Evolutionary conservation across 768 basidiomycete species (phyloP).

Genomic region (Hericium erinaceus): DNA sequence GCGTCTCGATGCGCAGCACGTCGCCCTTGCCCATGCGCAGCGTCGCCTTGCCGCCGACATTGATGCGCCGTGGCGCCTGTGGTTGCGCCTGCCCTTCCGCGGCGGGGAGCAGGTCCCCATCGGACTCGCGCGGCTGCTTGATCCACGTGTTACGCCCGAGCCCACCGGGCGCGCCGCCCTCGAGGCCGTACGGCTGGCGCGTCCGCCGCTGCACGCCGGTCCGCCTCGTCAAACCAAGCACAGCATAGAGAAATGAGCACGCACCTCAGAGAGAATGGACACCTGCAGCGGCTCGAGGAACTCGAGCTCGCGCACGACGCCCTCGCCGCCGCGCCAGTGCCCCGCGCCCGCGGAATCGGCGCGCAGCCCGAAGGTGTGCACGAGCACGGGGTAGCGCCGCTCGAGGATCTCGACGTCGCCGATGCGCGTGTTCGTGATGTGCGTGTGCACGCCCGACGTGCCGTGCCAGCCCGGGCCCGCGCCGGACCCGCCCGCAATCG

Average conservation of each 20-base stretch:
- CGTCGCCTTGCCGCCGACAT: constrained; percentile 84
- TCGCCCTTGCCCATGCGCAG: constrained; percentile 88
- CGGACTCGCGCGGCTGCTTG: constrained; percentile 52
- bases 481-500: constrained; percentile 89
- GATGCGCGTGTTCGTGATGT: constrained; percentile 88
- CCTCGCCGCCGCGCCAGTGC: constrained; percentile 73
- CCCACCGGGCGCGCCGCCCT: constrained; percentile 64
- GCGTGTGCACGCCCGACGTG: constrained; percentile 87
- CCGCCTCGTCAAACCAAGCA: neutral
- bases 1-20: constrained; percentile 71
- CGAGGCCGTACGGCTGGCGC: constrained; percentile 77
- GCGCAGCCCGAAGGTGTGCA: constrained; percentile 76
- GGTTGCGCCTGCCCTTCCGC: constrained; percentile 9
- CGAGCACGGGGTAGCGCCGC: constrained; percentile 83
- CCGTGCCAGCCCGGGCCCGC: constrained; percentile 88
- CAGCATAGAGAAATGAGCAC: neutral
- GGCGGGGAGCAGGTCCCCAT: constrained; percentile 45
- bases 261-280: constrained; percentile 79
- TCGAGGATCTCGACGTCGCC: constrained; percentile 93
- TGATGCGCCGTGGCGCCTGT: constrained; percentile 48
- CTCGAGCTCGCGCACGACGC: constrained; percentile 77
- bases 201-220: constrained; percentile 54
- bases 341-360: constrained; percentile 62
- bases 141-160: constrained; percentile 82
- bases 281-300: constrained; percentile 76